phyloP scores from a whole-genome alignment of 768 basidiomycete genomes.

The Boletus rufocinnamomeus region DNA sequence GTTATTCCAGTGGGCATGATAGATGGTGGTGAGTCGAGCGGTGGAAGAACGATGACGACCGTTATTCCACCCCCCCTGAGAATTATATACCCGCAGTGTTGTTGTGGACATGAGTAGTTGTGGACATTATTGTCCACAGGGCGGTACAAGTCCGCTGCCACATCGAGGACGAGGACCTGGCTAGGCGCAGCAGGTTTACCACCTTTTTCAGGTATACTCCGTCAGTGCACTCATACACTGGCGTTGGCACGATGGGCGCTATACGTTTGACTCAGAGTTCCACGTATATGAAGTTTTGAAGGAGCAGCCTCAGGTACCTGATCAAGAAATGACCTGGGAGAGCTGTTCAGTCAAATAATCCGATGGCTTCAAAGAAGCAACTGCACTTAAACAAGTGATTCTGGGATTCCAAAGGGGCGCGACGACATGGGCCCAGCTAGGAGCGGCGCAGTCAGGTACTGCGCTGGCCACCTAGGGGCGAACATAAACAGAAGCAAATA shows the following conservation, averaged over 20 bases:
- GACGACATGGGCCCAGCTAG: not conserved
- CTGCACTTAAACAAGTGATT: conserved; percentile 8
- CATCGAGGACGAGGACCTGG: not conserved
- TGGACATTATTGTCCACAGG: conserved; percentile 19
- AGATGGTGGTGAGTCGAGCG: not conserved
- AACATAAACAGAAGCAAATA: conserved; percentile 19
- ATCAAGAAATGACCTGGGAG: not conserved
- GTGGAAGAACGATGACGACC: too few relatives aligned
- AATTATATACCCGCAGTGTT: conserved; percentile 16
- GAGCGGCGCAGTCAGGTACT: conserved; percentile 4
- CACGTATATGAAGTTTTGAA: not conserved
- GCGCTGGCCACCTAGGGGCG: conserved; percentile 13
- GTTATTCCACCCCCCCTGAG: not conserved
- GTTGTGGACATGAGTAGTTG: conserved; percentile 10
- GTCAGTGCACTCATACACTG: not conserved
- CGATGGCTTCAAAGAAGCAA: conserved; percentile 4
- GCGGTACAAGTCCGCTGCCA: conserved; percentile 5
- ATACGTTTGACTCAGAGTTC: not conserved
- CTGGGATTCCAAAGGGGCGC: not conserved
- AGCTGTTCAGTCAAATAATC: not conserved
- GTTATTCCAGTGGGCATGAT: conserved; percentile 13
- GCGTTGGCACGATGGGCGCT: not conserved
- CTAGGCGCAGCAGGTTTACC: not conserved
- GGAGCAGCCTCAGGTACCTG: not conserved
- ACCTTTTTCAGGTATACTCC: conserved; percentile 13